Percentiles rank a stretch among this genome's conserved stretches.
Evolutionary conservation across 768 basidiomycete species (phyloP).

Genomic region (Hysterangium stoloniferum): DNA sequence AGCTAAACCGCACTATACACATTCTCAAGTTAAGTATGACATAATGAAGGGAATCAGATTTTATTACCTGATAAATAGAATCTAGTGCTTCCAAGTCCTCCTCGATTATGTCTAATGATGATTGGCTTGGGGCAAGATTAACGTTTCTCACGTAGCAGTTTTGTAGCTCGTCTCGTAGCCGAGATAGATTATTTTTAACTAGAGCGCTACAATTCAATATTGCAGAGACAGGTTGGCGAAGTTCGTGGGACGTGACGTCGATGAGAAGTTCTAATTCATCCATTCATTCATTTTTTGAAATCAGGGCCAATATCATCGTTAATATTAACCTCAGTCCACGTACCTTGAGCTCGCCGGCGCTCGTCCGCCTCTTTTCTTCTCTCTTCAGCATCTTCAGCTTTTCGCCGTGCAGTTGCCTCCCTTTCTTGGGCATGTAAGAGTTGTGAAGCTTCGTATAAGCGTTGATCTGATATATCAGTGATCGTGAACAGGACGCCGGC

Average conservation of each 20-base stretch:
- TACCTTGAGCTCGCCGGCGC: slow-evolving; percentile 26
- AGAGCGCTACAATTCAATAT: slow-evolving; percentile 27
- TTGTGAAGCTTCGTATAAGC: slow-evolving; percentile 18
- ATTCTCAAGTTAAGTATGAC: too few relatives aligned
- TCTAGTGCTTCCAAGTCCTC: slow-evolving; percentile 26
- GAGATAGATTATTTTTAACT: slow-evolving; percentile 24
- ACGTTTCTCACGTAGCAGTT: not conserved
- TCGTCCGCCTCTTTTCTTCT: slow-evolving; percentile 20
- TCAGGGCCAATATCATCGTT: too few relatives aligned
- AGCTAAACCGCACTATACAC: slow-evolving; percentile 23
- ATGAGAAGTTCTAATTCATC: slow-evolving; percentile 30
- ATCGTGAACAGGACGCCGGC: slow-evolving; percentile 10
- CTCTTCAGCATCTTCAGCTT: slow-evolving; percentile 22
- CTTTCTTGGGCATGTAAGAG: slow-evolving; percentile 24
- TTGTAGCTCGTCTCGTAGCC: slow-evolving; percentile 19
- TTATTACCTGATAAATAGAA: slow-evolving; percentile 24
- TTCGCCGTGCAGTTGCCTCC: slow-evolving; percentile 23
- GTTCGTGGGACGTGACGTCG: slow-evolving; percentile 30
- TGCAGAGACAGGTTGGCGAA: slow-evolving; percentile 21
- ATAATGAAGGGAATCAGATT: not conserved
- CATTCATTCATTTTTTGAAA: too few relatives aligned
- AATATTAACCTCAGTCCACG: too few relatives aligned
- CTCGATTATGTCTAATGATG: slow-evolving; percentile 16
- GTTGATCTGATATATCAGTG: slow-evolving; percentile 20
- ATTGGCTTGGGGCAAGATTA: slow-evolving; percentile 11